These are phyloP conservation scores for Vaccinium darrowii DNA, from an alignment of 148 eudicot genomes.

Conservation along the genomic window DNA sequence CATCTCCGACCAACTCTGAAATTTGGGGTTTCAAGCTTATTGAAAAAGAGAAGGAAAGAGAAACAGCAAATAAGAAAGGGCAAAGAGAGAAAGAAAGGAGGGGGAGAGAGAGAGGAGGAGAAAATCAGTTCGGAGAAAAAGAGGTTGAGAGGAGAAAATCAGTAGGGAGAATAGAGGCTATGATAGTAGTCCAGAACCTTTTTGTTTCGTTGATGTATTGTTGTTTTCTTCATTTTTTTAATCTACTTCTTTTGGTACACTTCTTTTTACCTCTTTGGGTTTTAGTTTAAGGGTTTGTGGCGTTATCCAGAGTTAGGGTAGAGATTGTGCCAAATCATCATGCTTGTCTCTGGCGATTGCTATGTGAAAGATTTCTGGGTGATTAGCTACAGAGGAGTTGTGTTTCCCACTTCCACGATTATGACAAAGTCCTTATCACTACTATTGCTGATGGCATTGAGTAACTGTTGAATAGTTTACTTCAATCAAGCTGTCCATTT, in stretches of 20 bases:
- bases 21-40: too few species aligned
- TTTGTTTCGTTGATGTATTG: neutral
- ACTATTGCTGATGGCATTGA: neutral
- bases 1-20: too few species aligned
- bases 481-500: conserved; percentile 2
- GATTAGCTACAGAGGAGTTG: neutral
- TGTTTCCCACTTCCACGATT: neutral
- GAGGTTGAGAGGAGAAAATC: neutral
- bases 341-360: neutral
- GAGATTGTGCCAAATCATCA: conserved; percentile 4
- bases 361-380: neutral
- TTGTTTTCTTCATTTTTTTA: neutral
- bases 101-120: too few species aligned
- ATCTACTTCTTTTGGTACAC: neutral
- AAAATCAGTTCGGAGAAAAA: too few species aligned
- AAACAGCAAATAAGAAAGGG: too few species aligned
- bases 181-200: neutral
- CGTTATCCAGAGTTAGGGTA: neutral
- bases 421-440: neutral
- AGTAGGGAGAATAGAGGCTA: neutral
- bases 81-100: too few species aligned
- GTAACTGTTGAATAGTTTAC: neutral
- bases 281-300: neutral
- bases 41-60: too few species aligned
- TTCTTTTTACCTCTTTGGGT: neutral